Conservation (phyloP, 768 basidiomycete species). For the Psilocybe cyanescens region DNA sequence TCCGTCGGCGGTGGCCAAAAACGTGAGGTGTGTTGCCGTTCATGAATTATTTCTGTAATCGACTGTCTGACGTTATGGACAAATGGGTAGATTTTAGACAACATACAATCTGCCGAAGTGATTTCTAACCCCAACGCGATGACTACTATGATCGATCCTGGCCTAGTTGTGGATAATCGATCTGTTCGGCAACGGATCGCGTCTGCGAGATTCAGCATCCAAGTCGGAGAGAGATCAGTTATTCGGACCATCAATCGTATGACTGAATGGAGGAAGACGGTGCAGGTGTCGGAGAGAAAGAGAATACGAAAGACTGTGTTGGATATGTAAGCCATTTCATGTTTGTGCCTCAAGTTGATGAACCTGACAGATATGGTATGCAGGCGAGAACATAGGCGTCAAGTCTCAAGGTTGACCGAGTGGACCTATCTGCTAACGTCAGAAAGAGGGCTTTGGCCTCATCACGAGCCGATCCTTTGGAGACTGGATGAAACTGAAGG, state of each 20-base stretch:
- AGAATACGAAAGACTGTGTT: conserved; percentile 69
- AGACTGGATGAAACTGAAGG: conserved; percentile 92
- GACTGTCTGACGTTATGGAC: not conserved
- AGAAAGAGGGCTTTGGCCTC: conserved; percentile 86
- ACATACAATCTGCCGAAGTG: conserved; percentile 54
- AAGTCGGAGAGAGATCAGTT: conserved; percentile 63
- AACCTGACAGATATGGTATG: not conserved
- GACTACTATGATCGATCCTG: conserved; percentile 56
- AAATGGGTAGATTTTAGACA: conserved; percentile 54
- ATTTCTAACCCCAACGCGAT: conserved; percentile 53
- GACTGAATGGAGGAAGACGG: conserved; percentile 74
- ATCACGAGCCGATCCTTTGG: conserved; percentile 60
- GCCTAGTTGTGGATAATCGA: conserved; percentile 54
- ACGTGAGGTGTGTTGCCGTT: conserved; percentile 56
- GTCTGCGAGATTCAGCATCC: conserved; percentile 63
- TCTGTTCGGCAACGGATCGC: conserved; percentile 54
- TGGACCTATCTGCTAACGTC: conserved; percentile 66
- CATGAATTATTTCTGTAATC: not conserved
- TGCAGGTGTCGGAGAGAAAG: conserved; percentile 71
- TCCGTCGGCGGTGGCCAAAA: conserved; percentile 68
- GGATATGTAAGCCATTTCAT: conserved; percentile 59
- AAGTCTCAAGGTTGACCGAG: conserved; percentile 60
- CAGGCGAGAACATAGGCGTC: conserved; percentile 80
- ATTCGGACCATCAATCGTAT: conserved; percentile 67
- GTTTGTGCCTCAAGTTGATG: not conserved